Evolutionary conservation across 164 flowering plant genomes (phyloP).

Genomic region (Saururus chinensis): DNA sequence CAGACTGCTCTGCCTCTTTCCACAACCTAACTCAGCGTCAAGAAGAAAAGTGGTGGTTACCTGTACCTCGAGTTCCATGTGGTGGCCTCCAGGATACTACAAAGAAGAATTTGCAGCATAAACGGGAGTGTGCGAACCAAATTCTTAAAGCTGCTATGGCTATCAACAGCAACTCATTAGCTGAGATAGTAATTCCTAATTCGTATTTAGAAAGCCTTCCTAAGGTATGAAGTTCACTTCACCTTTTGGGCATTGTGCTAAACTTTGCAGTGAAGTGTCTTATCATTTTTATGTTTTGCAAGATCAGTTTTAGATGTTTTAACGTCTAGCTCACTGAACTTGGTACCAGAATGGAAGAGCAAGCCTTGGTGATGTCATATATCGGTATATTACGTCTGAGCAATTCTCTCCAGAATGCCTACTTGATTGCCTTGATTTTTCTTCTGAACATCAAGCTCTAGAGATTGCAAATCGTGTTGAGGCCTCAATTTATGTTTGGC

Average conservation of each 20-base stretch:
- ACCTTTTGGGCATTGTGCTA: not conserved
- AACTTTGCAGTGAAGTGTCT: too few species aligned
- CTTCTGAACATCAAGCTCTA: constrained; percentile 74
- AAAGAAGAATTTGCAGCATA: constrained; percentile 53
- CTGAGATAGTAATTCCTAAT: constrained; percentile 69
- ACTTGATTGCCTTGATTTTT: constrained; percentile 84
- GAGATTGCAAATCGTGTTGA: constrained; percentile 91
- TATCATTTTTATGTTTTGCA: too few species aligned
- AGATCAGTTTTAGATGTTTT: not conserved
- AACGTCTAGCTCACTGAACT: not conserved
- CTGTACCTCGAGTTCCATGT: constrained; percentile 56
- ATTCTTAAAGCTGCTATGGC: constrained; percentile 71
- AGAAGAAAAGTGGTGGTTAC: constrained; percentile 86
- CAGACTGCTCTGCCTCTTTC: constrained; percentile 15
- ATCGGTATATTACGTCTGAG: constrained; percentile 82
- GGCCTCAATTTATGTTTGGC: constrained; percentile 81
- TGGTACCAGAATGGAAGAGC: constrained; percentile 72
- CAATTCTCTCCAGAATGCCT: constrained; percentile 85
- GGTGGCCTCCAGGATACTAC: constrained; percentile 45
- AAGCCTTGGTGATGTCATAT: constrained; percentile 77
- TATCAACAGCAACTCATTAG: constrained; percentile 49
- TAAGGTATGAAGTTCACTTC: constrained; percentile 31
- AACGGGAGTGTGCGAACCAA: constrained; percentile 64
- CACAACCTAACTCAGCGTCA: constrained; percentile 38
- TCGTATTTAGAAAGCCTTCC: constrained; percentile 54